Evolutionary conservation across 345 rosid species (phyloP), one percentile per base, ranked within the genome.

Genomic region (Draba incana): DNA sequence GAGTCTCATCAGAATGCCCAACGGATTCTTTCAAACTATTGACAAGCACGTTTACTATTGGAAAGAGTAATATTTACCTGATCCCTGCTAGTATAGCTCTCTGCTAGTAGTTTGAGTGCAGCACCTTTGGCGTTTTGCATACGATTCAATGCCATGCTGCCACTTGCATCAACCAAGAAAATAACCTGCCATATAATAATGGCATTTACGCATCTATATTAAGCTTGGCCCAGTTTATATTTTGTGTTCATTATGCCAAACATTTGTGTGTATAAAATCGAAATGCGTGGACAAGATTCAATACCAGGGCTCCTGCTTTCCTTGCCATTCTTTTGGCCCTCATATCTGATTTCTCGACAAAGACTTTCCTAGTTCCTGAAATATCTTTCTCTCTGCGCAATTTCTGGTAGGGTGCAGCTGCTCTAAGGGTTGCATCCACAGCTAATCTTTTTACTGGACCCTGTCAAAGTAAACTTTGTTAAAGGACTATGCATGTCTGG

Each of bases 101-200:
- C 98, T 47, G 97, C 98, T 39, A 93, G 80, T 64, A 93, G 72
- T 76, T 93, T 93, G 42, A 93, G 89, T 46, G 97, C 97, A 52
- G 97, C 97, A 54, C 98, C 98, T 83, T 93, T 93, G 45, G 98
- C 98, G 64, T 90, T 93, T 81, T 90, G 97, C 97, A 93, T 93
- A 75, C 96, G 87, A 66, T 93, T 93, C 66, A 93, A 77, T 44
- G 97, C 98, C 98, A 93, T 93, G 82, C 98, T 93, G 57, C 97
- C 98, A 86, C 98, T 93, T 68, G 98, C 98, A 84, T 93, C 97
- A 62, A 93, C 98, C 75, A 90, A 80, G 68, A 93, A 93, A 67
- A 90, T 90, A 60, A 93, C 96, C 96, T 93, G 83, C 43, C 82
- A 87, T 27, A 50, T 41, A 42, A 57, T 53, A 59, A 69, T 46